Base-by-base conservation (phyloP, 768 basidiomycete genomes). In the Russula earlei region DNA sequence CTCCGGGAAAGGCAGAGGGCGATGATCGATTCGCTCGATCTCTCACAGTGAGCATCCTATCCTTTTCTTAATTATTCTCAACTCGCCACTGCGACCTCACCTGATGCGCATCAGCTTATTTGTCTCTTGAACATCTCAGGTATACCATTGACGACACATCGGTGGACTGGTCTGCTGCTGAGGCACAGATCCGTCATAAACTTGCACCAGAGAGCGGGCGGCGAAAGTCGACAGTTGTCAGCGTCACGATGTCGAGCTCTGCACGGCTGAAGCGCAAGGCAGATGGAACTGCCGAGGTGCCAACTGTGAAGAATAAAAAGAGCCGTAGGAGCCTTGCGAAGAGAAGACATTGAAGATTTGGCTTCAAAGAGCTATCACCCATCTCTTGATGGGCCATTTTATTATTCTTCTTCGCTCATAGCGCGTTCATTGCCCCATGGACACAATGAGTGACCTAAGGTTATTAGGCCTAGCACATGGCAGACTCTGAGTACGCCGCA, bases 21-120 rank as follows among this genome's bases (percentile, higher is more conserved):
- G 69, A 82, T 97, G 76, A 83, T 98, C 47, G 83, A 91, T 61
- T 80, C 88, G 20, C 76, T 99, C 29, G 92, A 97, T 71, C 71
- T 97, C 57, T 81, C 76, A 71, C 85, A 86, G 92, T 97, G 67
- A 78, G 90, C 77, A 44, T 19, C 15, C 38, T 34, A 22, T 34
- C 20, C 31, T 43, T 20, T n/a, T 44, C 36, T 48, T 52, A n/a
- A n/a, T 14, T 44, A 22, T 56, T 19, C n/a, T 40, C n/a, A 22
- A 40, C 34, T 41, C 20, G 37, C 41, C 56, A 34, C 38, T 44
- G 5, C 47, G 31, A 34, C 20, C 37, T 27, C 31, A n/a, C 10
- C 33, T 45, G 41, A 52, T 41, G 49, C 42, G 38, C 31, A 58
- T 36, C 43, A 55, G 62, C 44, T 50, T 54, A 52, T 37, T 33